Conservation (phyloP, 805 yeast species). For the Hanseniaspora opuntiae region DNA sequence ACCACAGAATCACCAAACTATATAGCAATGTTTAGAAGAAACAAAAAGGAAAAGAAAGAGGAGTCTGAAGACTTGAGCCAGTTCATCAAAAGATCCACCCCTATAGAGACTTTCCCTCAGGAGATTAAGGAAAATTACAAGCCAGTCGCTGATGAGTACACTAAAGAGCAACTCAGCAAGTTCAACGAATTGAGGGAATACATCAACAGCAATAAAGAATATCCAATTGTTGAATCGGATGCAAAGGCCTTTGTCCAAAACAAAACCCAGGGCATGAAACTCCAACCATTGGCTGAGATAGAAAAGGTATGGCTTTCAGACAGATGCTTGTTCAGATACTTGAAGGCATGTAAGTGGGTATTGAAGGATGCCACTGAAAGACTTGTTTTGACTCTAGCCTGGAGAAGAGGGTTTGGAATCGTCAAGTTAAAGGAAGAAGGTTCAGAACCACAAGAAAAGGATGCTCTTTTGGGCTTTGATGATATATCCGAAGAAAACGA, state of each 20-base stretch:
- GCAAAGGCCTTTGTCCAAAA: slow-evolving; percentile 24
- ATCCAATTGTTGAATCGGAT: slow-evolving; percentile 36
- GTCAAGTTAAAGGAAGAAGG: slow-evolving; percentile 32
- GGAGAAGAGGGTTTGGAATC: slow-evolving; percentile 92
- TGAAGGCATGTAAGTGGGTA: slow-evolving; percentile 90
- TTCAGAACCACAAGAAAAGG: slow-evolving; percentile 38
- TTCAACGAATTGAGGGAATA: neutral
- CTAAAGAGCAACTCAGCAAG: neutral
- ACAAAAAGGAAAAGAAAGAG: neutral
- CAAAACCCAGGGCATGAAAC: slow-evolving; percentile 24
- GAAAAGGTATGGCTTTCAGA: slow-evolving; percentile 89
- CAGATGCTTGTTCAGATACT: slow-evolving; percentile 79
- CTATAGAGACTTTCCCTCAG: neutral
- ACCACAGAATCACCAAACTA: neutral
- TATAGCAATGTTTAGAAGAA: slow-evolving; percentile 6
- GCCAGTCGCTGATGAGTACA: neutral
- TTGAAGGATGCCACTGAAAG: slow-evolving; percentile 57
- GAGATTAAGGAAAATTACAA: neutral
- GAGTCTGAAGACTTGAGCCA: neutral
- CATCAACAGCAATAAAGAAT: neutral
- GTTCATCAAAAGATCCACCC: neutral
- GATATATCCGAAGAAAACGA: slow-evolving; percentile 55
- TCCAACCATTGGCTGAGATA: slow-evolving; percentile 26
- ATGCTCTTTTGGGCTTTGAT: slow-evolving; percentile 20
- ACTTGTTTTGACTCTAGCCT: slow-evolving; percentile 61